Evolutionary conservation across 345 rosid genomes (phyloP), one percentile per base, ranked within the genome.

Genomic region (Hibiscus syriacus): DNA sequence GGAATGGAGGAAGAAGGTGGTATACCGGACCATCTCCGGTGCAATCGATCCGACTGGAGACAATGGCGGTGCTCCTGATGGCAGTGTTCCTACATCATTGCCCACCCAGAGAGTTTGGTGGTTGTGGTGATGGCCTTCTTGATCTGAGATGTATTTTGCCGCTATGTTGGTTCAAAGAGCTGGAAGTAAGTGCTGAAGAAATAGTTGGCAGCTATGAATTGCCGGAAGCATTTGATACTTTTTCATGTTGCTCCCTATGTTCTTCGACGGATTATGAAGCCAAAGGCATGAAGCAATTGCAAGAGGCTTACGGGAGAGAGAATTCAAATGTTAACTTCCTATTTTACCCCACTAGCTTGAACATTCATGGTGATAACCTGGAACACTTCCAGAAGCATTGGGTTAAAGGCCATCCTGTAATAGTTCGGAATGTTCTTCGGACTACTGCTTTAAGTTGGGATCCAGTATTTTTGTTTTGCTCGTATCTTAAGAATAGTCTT

Each of bases 361-460:
- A 88, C 58, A 74, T 85, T 80, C 80, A 74, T 52, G 74, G 73
- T 62, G 93, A 86, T 78, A 94, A 82, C 67, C 79, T 89, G 7
- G 98, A 89, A 26, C 99, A 92, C 64, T 94, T 89, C 78, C 99
- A 89, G 85, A 84, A 86, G 77, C 98, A 94, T 64, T 94, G 99
- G 98, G 73, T 87, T 68, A 87, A 83, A 80, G 97, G 93, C 72
- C 97, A 94, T 69, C 98, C 99, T 7, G 92, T 92, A 46, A 80
- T 91, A 64, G 78, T 94, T 70, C 92, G 73, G 65, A 79, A 82
- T 77, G 92, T 92, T 71, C 86, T 92, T 75, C 80, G 57, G 56
- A 64, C 80, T 63, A 72, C 85, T 63, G 81, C 76, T 60, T 72
- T 87, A 66, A 87, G 83, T 69, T 94, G 98, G 99, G 96, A 89